phyloP scores from a whole-genome alignment of 768 basidiomycete genomes.

The Pleurotus pulmonarius region DNA sequence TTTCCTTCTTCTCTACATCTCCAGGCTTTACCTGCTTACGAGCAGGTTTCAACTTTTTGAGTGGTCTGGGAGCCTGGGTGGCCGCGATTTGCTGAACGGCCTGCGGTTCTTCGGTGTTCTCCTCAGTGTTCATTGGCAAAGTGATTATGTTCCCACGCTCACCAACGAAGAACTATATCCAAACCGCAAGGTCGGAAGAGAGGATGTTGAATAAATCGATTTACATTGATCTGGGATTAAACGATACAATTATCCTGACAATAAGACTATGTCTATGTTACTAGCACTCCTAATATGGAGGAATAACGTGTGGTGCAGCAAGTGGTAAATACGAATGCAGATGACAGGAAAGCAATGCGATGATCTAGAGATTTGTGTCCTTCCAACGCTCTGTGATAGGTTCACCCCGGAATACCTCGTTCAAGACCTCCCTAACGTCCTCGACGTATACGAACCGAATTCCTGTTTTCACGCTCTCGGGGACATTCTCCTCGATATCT shows the following conservation, averaged over 20 bases:
- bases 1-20: slow-evolving; percentile 85
- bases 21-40: slow-evolving; percentile 90
- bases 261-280: slow-evolving; percentile 7
- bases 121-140: slow-evolving; percentile 1
- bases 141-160: not conserved
- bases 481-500: slow-evolving; percentile 97
- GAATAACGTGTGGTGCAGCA: too few species aligned
- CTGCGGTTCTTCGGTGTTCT: not conserved
- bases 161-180: not conserved
- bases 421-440: slow-evolving; percentile 84
- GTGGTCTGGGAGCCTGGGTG: slow-evolving; percentile 7
- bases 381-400: slow-evolving; percentile 61
- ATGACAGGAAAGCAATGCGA: not conserved
- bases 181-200: not conserved
- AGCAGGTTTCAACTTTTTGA: slow-evolving; percentile 85
- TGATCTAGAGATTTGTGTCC: slow-evolving; percentile 36
- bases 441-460: slow-evolving; percentile 96
- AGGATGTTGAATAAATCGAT: not conserved
- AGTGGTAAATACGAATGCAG: not conserved
- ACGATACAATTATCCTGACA: slow-evolving; percentile 6
- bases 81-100: slow-evolving; percentile 3
- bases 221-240: slow-evolving; percentile 6
- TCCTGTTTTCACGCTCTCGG: slow-evolving; percentile 91
- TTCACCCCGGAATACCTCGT: slow-evolving; percentile 77
- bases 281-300: not conserved